phyloP scores from a whole-genome alignment of 495 filamentous ascomycete species.

The Hypoxylon rickii region DNA sequence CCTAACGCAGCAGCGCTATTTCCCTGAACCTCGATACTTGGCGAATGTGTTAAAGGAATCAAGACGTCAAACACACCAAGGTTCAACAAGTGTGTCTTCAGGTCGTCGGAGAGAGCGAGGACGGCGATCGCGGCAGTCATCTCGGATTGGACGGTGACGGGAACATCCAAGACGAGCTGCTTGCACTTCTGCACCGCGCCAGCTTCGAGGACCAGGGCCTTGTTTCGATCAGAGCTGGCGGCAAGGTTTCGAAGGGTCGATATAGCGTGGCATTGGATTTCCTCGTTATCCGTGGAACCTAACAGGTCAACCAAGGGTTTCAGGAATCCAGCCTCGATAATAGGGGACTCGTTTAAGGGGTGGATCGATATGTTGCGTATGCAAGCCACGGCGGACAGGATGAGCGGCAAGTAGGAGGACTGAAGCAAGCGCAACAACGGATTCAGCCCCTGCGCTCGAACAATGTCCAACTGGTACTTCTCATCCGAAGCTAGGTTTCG shows the following conservation, averaged over 20 bases:
- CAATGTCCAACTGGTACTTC: slow-evolving; percentile 98
- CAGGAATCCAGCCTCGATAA: slow-evolving; percentile 96
- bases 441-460: slow-evolving; percentile 79
- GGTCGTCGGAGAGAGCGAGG: slow-evolving; percentile 92
- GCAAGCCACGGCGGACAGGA: slow-evolving; percentile 95
- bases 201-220: slow-evolving; percentile 91
- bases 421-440: slow-evolving; percentile 87
- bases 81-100: slow-evolving; percentile 88
- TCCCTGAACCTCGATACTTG: slow-evolving; percentile 96
- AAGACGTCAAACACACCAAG: slow-evolving; percentile 96
- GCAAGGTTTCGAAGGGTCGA: slow-evolving; percentile 95
- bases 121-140: slow-evolving; percentile 99
- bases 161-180: slow-evolving; percentile 90
- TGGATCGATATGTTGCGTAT: slow-evolving; percentile 99
- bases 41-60: slow-evolving; percentile 91
- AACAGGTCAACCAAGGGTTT: slow-evolving; percentile 91
- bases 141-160: slow-evolving; percentile 93
- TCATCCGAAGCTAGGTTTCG: slow-evolving; percentile 97
- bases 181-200: slow-evolving; percentile 99
- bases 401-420: slow-evolving; percentile 92
- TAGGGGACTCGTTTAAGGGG: slow-evolving; percentile 98
- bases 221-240: slow-evolving; percentile 95
- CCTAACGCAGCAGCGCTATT: slow-evolving; percentile 96
- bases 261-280: slow-evolving; percentile 98
- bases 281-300: slow-evolving; percentile 95